These are phyloP conservation scores for Gaultheria prostrata DNA, from an alignment of 148 eudicot genomes.

Conservation along the genomic window DNA sequence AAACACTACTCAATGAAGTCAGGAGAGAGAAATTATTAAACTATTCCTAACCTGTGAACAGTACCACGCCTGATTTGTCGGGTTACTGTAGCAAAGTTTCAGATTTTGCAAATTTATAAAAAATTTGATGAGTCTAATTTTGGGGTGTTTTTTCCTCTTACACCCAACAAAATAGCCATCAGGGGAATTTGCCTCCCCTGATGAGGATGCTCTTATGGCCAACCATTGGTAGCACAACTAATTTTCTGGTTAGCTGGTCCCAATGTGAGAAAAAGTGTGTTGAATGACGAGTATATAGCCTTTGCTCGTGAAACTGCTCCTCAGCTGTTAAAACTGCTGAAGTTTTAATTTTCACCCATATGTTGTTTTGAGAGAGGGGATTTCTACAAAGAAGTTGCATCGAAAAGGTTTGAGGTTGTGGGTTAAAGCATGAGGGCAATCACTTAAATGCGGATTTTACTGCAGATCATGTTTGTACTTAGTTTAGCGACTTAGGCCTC, in stretches of 20 bases:
- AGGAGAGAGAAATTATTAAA: no score
- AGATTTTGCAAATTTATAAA: no score
- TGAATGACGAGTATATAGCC: neutral
- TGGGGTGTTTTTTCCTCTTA: no score
- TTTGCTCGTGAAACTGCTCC: neutral
- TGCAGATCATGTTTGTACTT: neutral
- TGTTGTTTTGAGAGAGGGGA: neutral
- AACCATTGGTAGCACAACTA: neutral
- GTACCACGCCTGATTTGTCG: no score
- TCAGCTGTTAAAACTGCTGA: neutral
- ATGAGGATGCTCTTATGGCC: neutral
- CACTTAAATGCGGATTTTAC: neutral
- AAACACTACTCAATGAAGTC: no score
- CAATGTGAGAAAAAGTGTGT: neutral
- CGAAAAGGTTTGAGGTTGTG: neutral
- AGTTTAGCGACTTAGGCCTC: neutral
- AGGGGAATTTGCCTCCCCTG: no score
- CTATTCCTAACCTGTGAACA: no score
- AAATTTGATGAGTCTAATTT: no score
- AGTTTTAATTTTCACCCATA: neutral
- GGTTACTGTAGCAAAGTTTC: no score
- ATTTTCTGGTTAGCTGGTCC: neutral
- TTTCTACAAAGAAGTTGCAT: neutral
- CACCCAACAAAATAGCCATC: no score
- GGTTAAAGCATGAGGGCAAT: neutral